phyloP scores from a whole-genome alignment of 257 asterid species.

The Solanum commersonii region DNA sequence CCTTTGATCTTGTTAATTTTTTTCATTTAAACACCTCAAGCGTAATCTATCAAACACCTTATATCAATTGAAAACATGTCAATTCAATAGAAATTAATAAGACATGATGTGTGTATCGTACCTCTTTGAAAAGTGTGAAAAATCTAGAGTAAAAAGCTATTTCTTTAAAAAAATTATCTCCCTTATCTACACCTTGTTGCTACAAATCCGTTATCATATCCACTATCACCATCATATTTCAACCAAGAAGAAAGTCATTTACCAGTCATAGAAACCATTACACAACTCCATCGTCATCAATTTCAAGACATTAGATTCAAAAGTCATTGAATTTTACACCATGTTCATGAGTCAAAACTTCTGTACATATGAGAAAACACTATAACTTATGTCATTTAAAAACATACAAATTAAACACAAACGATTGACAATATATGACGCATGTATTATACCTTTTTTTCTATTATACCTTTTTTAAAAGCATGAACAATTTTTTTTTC shows the following conservation, averaged over 20 bases:
- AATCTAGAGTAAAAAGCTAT: neutral
- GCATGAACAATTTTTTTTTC: rapidly evolving
- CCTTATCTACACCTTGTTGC: neutral
- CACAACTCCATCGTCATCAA: neutral
- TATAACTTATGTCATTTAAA: neutral
- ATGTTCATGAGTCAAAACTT: neutral
- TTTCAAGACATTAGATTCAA: neutral
- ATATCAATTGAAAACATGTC: neutral
- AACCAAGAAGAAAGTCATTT: neutral
- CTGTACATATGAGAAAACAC: rapidly evolving
- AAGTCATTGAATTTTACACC: rapidly evolving
- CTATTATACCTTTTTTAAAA: no score
- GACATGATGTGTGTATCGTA: rapidly evolving
- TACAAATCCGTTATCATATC: neutral
- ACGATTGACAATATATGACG: neutral
- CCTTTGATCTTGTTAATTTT: neutral
- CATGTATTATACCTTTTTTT: neutral
- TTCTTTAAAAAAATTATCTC: neutral
- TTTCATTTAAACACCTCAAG: neutral
- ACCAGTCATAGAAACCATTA: neutral
- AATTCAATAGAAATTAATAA: neutral
- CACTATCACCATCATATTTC: neutral
- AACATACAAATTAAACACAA: neutral
- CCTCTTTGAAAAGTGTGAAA: neutral
- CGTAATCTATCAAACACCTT: neutral